A percentile compares a stretch with the other conserved stretches of the same genome.
Evolutionary conservation across 2,329 filamentous ascomycete species (phyloP).

Genomic region (Fusarium incarnatum): DNA sequence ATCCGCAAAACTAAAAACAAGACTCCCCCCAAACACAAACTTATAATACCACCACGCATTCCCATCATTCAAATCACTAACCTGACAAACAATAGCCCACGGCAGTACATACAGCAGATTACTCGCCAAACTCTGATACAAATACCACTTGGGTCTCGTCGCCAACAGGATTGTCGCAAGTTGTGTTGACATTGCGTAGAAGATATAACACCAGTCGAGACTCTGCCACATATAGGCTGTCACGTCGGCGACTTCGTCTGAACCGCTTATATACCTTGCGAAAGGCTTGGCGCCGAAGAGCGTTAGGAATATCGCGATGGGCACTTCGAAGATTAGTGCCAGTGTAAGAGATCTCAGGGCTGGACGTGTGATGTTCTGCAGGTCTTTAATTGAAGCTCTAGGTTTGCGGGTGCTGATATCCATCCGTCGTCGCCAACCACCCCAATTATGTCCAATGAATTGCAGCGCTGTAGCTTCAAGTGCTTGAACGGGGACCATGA

Average conservation of each 20-base stretch:
- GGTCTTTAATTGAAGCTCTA: slow-evolving; percentile 27
- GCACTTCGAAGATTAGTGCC: slow-evolving; percentile 69
- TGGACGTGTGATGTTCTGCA: slow-evolving; percentile 59
- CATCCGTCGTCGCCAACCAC: slow-evolving; percentile 55
- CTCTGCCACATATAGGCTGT: slow-evolving; percentile 73
- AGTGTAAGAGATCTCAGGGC: slow-evolving; percentile 65
- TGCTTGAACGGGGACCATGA: slow-evolving; percentile 78
- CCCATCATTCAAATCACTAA: slow-evolving; percentile 57
- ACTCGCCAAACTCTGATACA: slow-evolving; percentile 73
- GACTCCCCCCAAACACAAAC: slow-evolving; percentile 74
- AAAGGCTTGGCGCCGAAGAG: slow-evolving; percentile 69
- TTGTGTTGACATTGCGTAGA: slow-evolving; percentile 74
- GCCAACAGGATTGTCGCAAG: slow-evolving; percentile 73
- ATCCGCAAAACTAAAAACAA: slow-evolving; percentile 74
- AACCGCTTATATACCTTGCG: slow-evolving; percentile 70
- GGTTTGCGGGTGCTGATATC: slow-evolving; percentile 41
- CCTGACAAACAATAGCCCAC: slow-evolving; percentile 74
- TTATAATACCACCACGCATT: slow-evolving; percentile 76
- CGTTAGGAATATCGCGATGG: slow-evolving; percentile 71
- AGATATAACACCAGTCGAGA: slow-evolving; percentile 75
- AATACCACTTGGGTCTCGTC: slow-evolving; percentile 73
- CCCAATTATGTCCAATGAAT: slow-evolving; percentile 77
- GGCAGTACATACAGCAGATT: slow-evolving; percentile 77
- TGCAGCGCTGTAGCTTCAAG: slow-evolving; percentile 73
- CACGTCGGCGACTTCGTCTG: slow-evolving; percentile 67